phyloP scores from a whole-genome alignment of 306 rosid genomes.

The Abrus precatorius region DNA sequence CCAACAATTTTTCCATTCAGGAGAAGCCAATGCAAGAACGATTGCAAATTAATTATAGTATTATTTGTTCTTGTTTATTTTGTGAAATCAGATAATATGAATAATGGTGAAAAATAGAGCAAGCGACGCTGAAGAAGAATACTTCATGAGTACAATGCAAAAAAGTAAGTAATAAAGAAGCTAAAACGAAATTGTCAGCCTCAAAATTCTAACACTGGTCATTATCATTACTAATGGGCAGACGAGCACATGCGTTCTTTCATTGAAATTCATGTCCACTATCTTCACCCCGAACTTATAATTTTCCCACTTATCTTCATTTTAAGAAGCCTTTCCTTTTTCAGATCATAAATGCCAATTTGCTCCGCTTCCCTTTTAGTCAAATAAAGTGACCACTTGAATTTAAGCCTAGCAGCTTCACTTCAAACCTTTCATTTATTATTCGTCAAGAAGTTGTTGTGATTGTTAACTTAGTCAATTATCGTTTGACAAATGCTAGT shows the following conservation, averaged over 20 bases:
- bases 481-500: background rate
- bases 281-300: background rate
- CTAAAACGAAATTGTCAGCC: background rate
- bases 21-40: no score
- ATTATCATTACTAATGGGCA: background rate
- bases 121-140: background rate
- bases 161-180: no score
- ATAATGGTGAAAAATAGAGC: no score
- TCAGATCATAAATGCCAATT: slow-evolving; percentile 1
- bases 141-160: background rate
- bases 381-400: slow-evolving; percentile 3
- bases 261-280: slow-evolving; percentile 11
- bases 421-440: slow-evolving; percentile 32
- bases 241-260: slow-evolving; percentile 2
- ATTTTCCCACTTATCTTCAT: background rate
- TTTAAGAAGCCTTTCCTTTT: background rate
- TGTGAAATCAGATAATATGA: no score
- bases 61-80: no score
- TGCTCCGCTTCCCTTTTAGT: slow-evolving; percentile 23
- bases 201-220: background rate
- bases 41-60: no score
- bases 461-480: background rate
- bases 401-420: slow-evolving; percentile 18
- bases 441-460: slow-evolving; percentile 30
- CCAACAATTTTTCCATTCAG: background rate